Conservation (phyloP, 2,329 filamentous ascomycete species). For the Ophiostoma sp. region DNA sequence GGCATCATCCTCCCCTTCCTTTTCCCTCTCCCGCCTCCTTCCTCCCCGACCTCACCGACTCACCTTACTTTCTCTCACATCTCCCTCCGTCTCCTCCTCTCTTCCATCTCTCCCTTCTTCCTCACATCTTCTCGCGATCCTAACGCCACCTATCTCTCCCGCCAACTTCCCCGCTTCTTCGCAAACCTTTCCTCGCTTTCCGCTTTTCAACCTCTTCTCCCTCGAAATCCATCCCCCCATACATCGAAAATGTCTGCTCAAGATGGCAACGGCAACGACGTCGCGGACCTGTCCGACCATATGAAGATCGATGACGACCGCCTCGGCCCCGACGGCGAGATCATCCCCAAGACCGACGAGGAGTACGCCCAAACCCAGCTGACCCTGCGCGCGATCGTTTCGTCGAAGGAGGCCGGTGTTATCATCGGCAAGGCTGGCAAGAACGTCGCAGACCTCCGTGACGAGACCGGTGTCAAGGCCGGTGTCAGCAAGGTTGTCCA, state of each 20-base stretch:
- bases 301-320: slow-evolving; percentile 66
- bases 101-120: slow-evolving; percentile 17
- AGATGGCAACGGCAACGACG: slow-evolving; percentile 61
- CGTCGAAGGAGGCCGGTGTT: slow-evolving; percentile 96
- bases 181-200: slow-evolving; percentile 26
- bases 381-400: slow-evolving; percentile 95
- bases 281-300: slow-evolving; percentile 63
- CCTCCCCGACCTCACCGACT: slow-evolving; percentile 18
- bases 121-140: slow-evolving; percentile 13
- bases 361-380: slow-evolving; percentile 92
- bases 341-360: slow-evolving; percentile 87
- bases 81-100: slow-evolving; percentile 31
- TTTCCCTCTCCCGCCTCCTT: not conserved
- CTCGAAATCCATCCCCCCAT: slow-evolving; percentile 18
- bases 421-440: slow-evolving; percentile 99
- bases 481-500: slow-evolving; percentile 98
- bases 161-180: slow-evolving; percentile 14
- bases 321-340: slow-evolving; percentile 72
- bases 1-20: not conserved
- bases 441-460: slow-evolving; percentile 94
- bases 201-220: slow-evolving; percentile 22
- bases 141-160: not conserved
- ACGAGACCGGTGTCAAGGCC: slow-evolving; percentile 96
- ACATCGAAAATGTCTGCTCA: slow-evolving; percentile 60
- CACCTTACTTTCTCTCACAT: slow-evolving; percentile 32